Conservation (phyloP, 768 basidiomycete species). For the Suillus occidentalis region DNA sequence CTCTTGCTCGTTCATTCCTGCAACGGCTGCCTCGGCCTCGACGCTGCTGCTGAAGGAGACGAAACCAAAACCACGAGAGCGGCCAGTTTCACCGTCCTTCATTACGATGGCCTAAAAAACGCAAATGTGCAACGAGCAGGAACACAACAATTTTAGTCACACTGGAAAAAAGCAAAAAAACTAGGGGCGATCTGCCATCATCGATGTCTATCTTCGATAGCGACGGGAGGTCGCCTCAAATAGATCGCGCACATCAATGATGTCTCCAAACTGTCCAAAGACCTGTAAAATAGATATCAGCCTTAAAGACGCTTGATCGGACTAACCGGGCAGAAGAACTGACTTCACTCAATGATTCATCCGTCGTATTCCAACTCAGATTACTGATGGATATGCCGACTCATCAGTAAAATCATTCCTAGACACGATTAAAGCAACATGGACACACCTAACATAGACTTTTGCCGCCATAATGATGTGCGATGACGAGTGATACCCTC, state of each 20-base stretch:
- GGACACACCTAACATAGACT: conserved; percentile 31
- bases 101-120: conserved; percentile 33
- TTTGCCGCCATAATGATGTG: conserved; percentile 30
- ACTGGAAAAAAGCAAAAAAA: conserved; percentile 9
- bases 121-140: conserved; percentile 12
- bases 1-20: conserved; percentile 47
- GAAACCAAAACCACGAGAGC: conserved; percentile 59
- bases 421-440: background rate
- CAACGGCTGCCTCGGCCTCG: conserved; percentile 48
- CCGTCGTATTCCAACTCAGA: conserved; percentile 35
- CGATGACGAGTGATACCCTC: conserved; percentile 16
- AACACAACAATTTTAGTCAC: conserved; percentile 29
- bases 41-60: conserved; percentile 36
- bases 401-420: conserved; percentile 2
- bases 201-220: conserved; percentile 16
- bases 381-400: conserved; percentile 22
- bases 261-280: conserved; percentile 43
- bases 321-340: conserved; percentile 14
- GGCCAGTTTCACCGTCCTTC: conserved; percentile 56
- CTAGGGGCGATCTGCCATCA: conserved; percentile 29
- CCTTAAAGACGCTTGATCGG: background rate
- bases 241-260: conserved; percentile 50
- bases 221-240: conserved; percentile 30
- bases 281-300: conserved; percentile 28
- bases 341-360: conserved; percentile 26